Percentiles rank a stretch among this genome's conserved stretches.
Evolutionary conservation across 2,329 filamentous ascomycete species (phyloP).

Genomic region (Ophiostoma novo-ulmi): DNA sequence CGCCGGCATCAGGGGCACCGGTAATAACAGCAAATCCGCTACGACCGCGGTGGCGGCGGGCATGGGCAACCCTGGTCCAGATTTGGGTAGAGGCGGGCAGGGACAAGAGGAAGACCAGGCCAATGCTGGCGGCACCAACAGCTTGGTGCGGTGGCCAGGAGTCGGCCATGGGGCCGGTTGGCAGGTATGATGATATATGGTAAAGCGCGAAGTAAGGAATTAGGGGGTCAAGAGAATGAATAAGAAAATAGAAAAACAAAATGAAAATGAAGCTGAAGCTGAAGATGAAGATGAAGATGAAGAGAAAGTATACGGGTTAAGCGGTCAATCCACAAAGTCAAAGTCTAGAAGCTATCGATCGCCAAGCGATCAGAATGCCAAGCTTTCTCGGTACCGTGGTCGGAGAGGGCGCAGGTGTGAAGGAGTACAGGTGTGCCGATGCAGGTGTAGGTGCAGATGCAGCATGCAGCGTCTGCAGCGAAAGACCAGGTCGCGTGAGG

Average conservation of each 20-base stretch:
- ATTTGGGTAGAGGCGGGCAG: conserved; percentile 27
- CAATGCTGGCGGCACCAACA: conserved; percentile 25
- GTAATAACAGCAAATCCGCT: conserved; percentile 12
- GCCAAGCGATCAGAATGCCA: not conserved
- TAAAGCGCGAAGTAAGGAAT: not conserved
- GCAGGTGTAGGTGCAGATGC: not conserved
- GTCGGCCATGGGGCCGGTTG: conserved; percentile 4
- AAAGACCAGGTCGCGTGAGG: conserved; percentile 5
- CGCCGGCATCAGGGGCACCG: conserved; percentile 17
- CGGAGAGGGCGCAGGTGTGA: not conserved
- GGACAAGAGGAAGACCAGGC: conserved; percentile 25
- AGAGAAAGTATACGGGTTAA: not conserved
- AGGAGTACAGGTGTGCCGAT: not conserved
- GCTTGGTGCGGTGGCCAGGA: conserved; percentile 11
- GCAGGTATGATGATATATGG: not conserved
- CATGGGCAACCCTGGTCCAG: conserved; percentile 21
- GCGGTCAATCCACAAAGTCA: not conserved
- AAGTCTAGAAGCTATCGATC: not conserved
- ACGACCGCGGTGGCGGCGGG: conserved; percentile 22
- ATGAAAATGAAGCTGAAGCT: not conserved
- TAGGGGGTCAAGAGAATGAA: not conserved
- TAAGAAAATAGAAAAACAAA: not conserved
- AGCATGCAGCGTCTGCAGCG: not conserved
- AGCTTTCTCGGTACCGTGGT: not conserved
- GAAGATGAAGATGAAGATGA: not conserved